phyloP scores from a whole-genome alignment of 2,329 filamentous ascomycete species.

The Penicillium rolfsii region DNA sequence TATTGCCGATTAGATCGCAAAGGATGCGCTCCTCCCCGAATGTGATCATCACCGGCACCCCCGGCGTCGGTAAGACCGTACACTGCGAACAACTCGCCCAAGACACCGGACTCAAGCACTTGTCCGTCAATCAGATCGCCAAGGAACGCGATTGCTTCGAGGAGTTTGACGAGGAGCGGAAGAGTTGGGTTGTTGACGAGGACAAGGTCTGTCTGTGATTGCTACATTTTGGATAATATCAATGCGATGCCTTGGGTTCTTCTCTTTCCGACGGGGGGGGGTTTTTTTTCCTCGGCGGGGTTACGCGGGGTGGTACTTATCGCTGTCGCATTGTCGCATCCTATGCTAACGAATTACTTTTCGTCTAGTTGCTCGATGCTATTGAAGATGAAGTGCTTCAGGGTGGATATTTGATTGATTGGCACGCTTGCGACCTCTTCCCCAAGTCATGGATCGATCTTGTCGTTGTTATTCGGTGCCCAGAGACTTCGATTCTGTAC shows the following conservation, averaged over 20 bases:
- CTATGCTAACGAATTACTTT: neutral
- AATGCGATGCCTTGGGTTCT: neutral
- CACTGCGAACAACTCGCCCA: slow-evolving; percentile 82
- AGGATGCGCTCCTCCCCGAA: slow-evolving; percentile 65
- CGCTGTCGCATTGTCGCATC: neutral
- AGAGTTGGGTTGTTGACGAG: slow-evolving; percentile 93
- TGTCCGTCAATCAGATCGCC: slow-evolving; percentile 88
- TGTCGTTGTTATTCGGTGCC: slow-evolving; percentile 81
- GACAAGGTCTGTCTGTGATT: slow-evolving; percentile 69
- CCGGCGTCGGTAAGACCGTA: slow-evolving; percentile 93
- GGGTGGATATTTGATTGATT: slow-evolving; percentile 91
- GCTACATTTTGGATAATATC: neutral
- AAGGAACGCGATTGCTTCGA: slow-evolving; percentile 88
- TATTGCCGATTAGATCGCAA: slow-evolving; percentile 2
- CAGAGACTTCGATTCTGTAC: slow-evolving; percentile 77
- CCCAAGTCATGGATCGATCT: slow-evolving; percentile 93
- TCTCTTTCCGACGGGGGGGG: neutral
- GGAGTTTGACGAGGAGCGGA: slow-evolving; percentile 80
- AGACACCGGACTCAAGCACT: slow-evolving; percentile 74
- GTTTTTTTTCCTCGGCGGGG: slow-evolving; percentile 4
- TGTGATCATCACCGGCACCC: slow-evolving; percentile 93
- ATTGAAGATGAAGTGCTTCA: slow-evolving; percentile 78
- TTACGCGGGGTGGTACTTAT: neutral
- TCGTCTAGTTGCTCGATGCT: slow-evolving; percentile 71
- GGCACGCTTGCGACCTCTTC: slow-evolving; percentile 97